Percentiles rank a stretch among this genome's conserved stretches.
Conservation (phyloP, 345 rosid species). For the Sisymbrium altissimum region DNA sequence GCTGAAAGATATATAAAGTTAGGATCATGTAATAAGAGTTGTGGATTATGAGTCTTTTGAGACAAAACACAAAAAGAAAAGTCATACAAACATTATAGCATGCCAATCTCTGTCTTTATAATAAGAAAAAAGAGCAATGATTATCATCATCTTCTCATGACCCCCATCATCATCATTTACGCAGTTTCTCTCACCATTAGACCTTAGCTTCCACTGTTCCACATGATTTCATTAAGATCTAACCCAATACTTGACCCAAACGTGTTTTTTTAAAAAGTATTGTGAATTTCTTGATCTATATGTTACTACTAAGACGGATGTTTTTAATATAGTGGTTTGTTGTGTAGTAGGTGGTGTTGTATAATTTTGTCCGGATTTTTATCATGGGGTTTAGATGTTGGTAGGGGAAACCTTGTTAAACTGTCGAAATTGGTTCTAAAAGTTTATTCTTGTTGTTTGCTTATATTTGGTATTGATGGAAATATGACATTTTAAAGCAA, state of each 20-base stretch:
- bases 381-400: too few species aligned
- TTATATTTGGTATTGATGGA: neutral
- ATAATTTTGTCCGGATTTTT: neutral
- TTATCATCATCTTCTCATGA: constrained; percentile 26
- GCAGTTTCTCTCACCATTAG: neutral
- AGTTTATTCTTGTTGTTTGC: neutral
- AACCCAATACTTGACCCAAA: neutral
- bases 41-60: neutral
- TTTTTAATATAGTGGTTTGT: neutral
- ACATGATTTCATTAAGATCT: constrained; percentile 11
- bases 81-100: constrained; percentile 12
- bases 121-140: constrained; percentile 19
- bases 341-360: neutral
- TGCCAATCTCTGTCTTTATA: constrained; percentile 18
- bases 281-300: neutral
- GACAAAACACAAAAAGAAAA: constrained; percentile 4
- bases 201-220: neutral
- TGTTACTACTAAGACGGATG: neutral
- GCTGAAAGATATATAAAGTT: constrained; percentile 1
- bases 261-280: neutral
- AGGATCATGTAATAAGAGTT: neutral
- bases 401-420: neutral
- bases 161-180: constrained; percentile 20
- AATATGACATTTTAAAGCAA: neutral
- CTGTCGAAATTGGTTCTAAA: neutral